Conservation (phyloP, 108 stramenopile genomes). For the Cyclotella atomus region DNA sequence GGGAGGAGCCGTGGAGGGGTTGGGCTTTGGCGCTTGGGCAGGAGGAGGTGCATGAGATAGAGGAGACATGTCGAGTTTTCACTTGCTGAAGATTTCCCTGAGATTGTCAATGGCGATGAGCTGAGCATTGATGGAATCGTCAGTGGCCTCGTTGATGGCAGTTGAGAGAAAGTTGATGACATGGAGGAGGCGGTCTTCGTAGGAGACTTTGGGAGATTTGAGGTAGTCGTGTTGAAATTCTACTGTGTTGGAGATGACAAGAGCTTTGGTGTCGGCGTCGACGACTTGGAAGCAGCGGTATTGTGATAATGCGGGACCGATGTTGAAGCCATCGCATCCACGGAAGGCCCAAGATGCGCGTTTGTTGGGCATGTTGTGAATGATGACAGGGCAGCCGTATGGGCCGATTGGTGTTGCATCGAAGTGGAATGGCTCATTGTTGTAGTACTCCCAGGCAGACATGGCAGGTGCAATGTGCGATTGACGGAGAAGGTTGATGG, state of each 20-base stretch:
- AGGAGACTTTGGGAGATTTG: neutral
- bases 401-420: constrained; percentile 4
- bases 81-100: constrained; percentile 8
- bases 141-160: constrained; percentile 1
- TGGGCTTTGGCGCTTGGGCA: neutral
- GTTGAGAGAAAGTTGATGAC: neutral
- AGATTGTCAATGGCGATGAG: constrained; percentile 3
- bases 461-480: constrained; percentile 21
- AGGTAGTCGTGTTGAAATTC: constrained; percentile 7
- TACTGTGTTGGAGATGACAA: constrained; percentile 18
- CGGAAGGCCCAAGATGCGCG: constrained; percentile 1
- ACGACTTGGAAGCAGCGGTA: constrained; percentile 18
- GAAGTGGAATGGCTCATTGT: constrained; percentile 1
- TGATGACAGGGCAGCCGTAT: neutral
- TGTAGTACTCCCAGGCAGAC: neutral
- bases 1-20: no score
- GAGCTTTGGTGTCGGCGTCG: neutral
- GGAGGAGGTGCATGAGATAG: neutral
- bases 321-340: constrained; percentile 6
- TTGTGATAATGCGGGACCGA: constrained; percentile 2
- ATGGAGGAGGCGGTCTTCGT: constrained; percentile 17
- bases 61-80: neutral
- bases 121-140: neutral
- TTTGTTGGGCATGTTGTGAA: neutral
- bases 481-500: constrained; percentile 47